phyloP scores from a whole-genome alignment of 441 rosid species.

The Corymbia citriodora region DNA sequence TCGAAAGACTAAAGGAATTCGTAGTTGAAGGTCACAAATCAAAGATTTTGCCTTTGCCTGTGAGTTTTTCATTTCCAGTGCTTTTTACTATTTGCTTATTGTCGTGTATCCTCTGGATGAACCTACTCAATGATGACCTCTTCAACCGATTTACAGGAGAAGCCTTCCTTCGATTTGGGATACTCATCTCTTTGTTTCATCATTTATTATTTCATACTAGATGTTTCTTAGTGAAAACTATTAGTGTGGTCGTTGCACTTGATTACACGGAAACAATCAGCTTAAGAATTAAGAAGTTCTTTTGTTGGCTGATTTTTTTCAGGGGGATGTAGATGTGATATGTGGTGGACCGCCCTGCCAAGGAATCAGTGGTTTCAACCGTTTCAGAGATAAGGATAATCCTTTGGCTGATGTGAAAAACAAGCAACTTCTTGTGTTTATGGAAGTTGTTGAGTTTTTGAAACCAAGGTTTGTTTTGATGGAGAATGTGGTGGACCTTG shows the following conservation, averaged over 20 bases:
- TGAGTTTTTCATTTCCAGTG: conserved; percentile 12
- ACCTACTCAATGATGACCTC: not conserved
- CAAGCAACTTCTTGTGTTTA: conserved; percentile 52
- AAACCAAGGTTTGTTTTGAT: conserved; percentile 66
- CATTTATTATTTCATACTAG: not conserved
- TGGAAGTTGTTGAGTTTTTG: conserved; percentile 60
- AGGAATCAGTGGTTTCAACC: conserved; percentile 82
- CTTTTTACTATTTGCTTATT: not conserved
- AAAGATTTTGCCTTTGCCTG: conserved; percentile 51
- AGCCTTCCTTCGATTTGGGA: not conserved
- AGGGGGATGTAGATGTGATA: conserved; percentile 71
- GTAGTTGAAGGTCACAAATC: conserved; percentile 35
- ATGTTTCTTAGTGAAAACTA: not conserved
- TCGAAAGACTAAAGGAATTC: conserved; percentile 33
- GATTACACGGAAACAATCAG: not conserved
- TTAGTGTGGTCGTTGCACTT: not conserved
- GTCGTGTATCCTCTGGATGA: not conserved
- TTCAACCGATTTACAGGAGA: not conserved
- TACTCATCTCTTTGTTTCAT: not conserved
- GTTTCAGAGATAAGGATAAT: conserved; percentile 44
- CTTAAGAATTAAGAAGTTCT: not conserved
- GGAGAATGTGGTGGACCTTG: conserved; percentile 83
- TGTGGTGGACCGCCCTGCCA: conserved; percentile 96
- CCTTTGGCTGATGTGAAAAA: conserved; percentile 68
- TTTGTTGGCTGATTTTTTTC: not conserved